Conservation (phyloP, 352 stramenopile species). For the Globisporangium okanoganense region DNA sequence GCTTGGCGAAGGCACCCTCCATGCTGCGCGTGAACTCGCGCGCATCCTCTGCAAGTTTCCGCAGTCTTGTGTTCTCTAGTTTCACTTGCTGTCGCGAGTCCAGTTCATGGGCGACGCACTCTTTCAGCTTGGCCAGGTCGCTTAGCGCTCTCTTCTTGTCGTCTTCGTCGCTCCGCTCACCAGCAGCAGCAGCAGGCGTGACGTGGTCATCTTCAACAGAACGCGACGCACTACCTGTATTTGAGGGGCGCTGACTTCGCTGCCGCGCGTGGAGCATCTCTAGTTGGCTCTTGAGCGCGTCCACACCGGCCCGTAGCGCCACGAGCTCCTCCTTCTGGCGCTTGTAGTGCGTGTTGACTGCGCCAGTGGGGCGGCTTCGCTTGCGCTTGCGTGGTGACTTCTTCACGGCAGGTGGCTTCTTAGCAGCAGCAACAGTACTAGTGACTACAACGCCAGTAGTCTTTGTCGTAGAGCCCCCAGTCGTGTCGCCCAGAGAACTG, state of each 20-base stretch:
- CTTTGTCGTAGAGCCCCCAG: not conserved
- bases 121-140: conserved; percentile 4
- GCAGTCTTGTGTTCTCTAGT: conserved; percentile 15
- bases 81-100: conserved; percentile 5
- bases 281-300: conserved; percentile 26
- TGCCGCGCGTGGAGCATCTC: conserved; percentile 20
- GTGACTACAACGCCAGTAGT: not conserved
- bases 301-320: conserved; percentile 17
- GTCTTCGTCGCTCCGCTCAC: not conserved
- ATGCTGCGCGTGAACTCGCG: conserved; percentile 1
- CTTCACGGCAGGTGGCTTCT: too few species aligned
- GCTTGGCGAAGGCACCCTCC: not conserved
- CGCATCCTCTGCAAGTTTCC: conserved; percentile 6
- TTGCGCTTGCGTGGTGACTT: conserved; percentile 15
- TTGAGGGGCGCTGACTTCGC: not conserved
- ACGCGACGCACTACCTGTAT: not conserved
- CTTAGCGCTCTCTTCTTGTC: not conserved
- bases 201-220: too few species aligned
- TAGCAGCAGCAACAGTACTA: not conserved
- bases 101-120: conserved; percentile 13
- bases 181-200: not conserved
- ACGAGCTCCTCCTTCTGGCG: conserved; percentile 34
- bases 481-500: not conserved
- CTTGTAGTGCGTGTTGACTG: conserved; percentile 25
- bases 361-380: not conserved